phyloP scores from a whole-genome alignment of 306 rosid genomes.

The Dryas alaskensis region DNA sequence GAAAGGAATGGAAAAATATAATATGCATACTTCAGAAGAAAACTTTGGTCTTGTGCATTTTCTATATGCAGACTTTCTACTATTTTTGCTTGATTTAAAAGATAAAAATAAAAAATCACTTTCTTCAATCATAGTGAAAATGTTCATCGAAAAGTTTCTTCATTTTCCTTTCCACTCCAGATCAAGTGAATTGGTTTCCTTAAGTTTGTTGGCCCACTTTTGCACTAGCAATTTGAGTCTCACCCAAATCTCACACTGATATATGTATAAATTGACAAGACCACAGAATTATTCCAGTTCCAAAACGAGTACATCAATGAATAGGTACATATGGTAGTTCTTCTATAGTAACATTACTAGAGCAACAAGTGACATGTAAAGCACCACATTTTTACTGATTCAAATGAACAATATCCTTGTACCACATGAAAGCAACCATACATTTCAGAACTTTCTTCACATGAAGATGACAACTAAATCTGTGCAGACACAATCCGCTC shows the following conservation, averaged over 20 bases:
- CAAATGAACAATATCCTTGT: not conserved
- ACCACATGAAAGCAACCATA: conserved; percentile 6
- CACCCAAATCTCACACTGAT: conserved; percentile 15
- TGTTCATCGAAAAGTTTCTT: not conserved
- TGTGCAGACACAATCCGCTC: conserved; percentile 25
- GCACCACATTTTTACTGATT: not conserved
- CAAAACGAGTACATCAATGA: not conserved
- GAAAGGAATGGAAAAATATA: not conserved
- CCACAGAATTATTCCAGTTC: conserved; percentile 10
- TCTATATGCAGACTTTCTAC: not conserved
- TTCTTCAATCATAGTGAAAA: not conserved
- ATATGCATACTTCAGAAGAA: not conserved
- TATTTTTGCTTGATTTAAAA: not conserved
- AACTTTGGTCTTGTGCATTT: not conserved
- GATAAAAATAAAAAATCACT: not conserved
- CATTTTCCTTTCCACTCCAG: not conserved
- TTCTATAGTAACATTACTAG: not conserved
- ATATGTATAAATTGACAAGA: conserved; percentile 6
- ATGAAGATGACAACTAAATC: not conserved
- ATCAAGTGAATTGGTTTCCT: not conserved
- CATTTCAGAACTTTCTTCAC: conserved; percentile 3
- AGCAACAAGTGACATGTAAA: not conserved
- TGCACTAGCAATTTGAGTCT: not conserved
- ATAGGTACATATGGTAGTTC: not conserved
- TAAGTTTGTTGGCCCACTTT: not conserved